Conservation (phyloP, 2,329 filamentous ascomycete genomes). For the Setomelanomma holmii region DNA sequence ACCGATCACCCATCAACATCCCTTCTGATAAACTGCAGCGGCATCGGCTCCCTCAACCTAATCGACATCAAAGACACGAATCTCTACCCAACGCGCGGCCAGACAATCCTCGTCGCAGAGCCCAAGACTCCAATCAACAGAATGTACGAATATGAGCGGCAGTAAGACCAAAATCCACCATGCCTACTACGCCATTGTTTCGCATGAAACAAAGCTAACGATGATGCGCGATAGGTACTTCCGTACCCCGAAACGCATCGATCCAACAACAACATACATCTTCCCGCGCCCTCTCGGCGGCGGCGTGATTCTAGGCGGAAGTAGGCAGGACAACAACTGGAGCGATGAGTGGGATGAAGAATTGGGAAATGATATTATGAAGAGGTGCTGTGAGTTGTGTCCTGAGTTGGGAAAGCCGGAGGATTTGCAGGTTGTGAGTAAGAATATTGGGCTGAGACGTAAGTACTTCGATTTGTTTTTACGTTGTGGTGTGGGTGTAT, state of each 20-base stretch:
- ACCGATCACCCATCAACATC: slow-evolving; percentile 67
- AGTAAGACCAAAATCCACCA: slow-evolving; percentile 8
- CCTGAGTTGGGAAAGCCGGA: slow-evolving; percentile 73
- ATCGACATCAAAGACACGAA: slow-evolving; percentile 81
- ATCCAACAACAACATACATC: slow-evolving; percentile 54
- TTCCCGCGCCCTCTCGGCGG: slow-evolving; percentile 64
- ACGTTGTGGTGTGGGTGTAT: background rate
- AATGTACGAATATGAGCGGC: slow-evolving; percentile 44
- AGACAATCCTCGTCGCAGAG: slow-evolving; percentile 76
- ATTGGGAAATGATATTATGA: slow-evolving; percentile 83
- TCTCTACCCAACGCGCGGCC: slow-evolving; percentile 78
- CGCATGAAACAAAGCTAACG: background rate
- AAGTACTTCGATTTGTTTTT: slow-evolving; percentile 16
- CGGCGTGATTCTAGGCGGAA: slow-evolving; percentile 84
- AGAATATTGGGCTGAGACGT: slow-evolving; percentile 80
- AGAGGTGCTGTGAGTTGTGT: slow-evolving; percentile 69
- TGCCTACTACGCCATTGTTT: background rate
- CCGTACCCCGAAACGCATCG: slow-evolving; percentile 51
- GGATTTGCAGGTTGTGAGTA: slow-evolving; percentile 76
- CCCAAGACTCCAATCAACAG: slow-evolving; percentile 47
- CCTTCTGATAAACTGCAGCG: slow-evolving; percentile 84
- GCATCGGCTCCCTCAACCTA: slow-evolving; percentile 75
- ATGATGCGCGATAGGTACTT: slow-evolving; percentile 35
- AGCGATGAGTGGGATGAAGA: slow-evolving; percentile 78
- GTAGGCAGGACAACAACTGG: slow-evolving; percentile 81